phyloP scores from a whole-genome alignment of 2,329 filamentous ascomycete genomes.

The Diplodia sapinea region DNA sequence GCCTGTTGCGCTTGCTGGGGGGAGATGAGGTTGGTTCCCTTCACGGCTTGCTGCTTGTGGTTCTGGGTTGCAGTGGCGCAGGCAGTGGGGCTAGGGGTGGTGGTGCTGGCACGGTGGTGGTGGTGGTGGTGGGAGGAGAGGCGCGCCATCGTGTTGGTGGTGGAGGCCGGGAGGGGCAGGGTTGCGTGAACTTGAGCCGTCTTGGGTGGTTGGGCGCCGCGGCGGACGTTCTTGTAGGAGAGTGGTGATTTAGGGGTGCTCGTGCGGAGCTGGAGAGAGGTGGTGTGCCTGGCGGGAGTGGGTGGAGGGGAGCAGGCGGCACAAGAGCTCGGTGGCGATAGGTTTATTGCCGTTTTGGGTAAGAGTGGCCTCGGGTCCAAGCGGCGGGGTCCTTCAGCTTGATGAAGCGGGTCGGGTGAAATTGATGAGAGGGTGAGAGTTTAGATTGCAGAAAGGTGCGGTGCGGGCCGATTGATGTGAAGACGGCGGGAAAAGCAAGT shows the following conservation, averaged over 20 bases:
- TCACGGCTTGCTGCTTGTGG: slow-evolving; percentile 1
- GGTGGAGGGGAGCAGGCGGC: background rate
- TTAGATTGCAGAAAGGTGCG: slow-evolving; percentile 3
- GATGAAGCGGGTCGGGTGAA: background rate
- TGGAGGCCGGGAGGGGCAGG: background rate
- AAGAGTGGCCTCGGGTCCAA: background rate
- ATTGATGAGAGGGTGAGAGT: background rate
- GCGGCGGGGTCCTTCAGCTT: background rate
- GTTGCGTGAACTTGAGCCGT: background rate
- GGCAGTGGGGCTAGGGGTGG: background rate
- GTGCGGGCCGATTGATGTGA: background rate
- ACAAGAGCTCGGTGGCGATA: background rate
- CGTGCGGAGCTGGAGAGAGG: slow-evolving; percentile 1
- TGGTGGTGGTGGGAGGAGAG: slow-evolving; percentile 8
- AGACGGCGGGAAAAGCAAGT: slow-evolving; percentile 4
- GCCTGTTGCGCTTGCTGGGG: background rate
- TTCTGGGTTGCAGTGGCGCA: background rate
- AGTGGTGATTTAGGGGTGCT: slow-evolving; percentile 1
- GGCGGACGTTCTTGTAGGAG: background rate
- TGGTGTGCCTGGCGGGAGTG: background rate
- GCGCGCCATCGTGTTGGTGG: slow-evolving; percentile 14
- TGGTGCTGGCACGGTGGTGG: slow-evolving; percentile 3
- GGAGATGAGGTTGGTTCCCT: background rate
- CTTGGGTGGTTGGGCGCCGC: background rate
- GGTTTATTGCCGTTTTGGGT: slow-evolving; percentile 23